Evolutionary conservation across 805 yeast species (phyloP).

Genomic region (Saturnispora sanitii): DNA sequence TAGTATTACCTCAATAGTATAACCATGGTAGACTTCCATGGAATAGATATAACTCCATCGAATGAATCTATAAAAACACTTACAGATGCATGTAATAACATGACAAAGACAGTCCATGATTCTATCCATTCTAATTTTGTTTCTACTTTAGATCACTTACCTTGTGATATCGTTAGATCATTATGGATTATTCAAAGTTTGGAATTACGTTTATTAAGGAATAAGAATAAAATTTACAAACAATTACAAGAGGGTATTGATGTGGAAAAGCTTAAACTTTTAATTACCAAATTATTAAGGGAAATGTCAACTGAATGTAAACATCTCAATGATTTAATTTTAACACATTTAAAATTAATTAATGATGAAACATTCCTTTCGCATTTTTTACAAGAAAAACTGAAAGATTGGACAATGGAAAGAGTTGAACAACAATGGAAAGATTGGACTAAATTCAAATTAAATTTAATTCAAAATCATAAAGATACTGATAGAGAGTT

Average conservation of each 20-base stretch:
- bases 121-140: slow-evolving; percentile 27
- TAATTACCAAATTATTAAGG: slow-evolving; percentile 9
- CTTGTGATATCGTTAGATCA: slow-evolving; percentile 30
- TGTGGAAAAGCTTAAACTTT: neutral
- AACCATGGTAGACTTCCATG: neutral
- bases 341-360: slow-evolving; percentile 18
- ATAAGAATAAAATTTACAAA: slow-evolving; percentile 11
- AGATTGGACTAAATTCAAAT: slow-evolving; percentile 22
- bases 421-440: slow-evolving; percentile 15
- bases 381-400: slow-evolving; percentile 2
- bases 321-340: slow-evolving; percentile 15
- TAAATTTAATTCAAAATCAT: slow-evolving; percentile 6
- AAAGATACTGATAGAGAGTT: neutral
- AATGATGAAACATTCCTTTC: slow-evolving; percentile 17
- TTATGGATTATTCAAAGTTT: slow-evolving; percentile 30
- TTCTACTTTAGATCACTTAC: slow-evolving; percentile 30
- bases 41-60: neutral
- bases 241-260: neutral
- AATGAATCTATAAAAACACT: neutral
- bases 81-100: neutral
- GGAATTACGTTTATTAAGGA: slow-evolving; percentile 18
- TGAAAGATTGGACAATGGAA: slow-evolving; percentile 14
- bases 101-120: slow-evolving; percentile 11
- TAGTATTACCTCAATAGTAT: too few relatives aligned
- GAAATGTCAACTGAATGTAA: slow-evolving; percentile 22